Evolutionary conservation across 495 filamentous ascomycete species (phyloP).

Genomic region (Neurospora sp.): DNA sequence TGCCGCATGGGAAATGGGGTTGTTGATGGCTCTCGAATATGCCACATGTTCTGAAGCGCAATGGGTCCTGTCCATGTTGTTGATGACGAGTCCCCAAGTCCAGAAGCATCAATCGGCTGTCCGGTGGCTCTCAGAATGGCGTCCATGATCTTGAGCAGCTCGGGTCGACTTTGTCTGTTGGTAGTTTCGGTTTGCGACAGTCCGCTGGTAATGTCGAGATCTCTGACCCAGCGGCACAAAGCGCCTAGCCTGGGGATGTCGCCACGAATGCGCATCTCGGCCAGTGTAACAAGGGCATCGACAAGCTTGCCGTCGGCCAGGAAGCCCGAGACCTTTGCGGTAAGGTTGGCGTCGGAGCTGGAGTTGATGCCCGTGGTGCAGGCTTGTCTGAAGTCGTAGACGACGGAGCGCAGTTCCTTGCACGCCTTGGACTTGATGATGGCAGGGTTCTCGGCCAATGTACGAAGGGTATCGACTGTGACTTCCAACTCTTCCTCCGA

Average conservation of each 20-base stretch:
- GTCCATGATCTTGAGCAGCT: constrained; percentile 31
- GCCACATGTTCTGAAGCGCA: constrained; percentile 24
- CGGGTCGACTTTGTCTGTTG: background rate
- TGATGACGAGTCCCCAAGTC: constrained; percentile 1
- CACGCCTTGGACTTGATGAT: constrained; percentile 37
- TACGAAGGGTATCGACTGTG: constrained; percentile 32
- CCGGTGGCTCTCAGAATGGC: constrained; percentile 32
- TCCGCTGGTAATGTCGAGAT: constrained; percentile 38
- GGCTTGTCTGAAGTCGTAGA: constrained; percentile 36
- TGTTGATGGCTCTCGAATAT: constrained; percentile 14
- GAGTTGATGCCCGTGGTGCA: constrained; percentile 36
- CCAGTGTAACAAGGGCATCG: constrained; percentile 32
- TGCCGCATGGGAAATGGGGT: background rate
- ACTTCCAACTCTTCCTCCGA: constrained; percentile 37
- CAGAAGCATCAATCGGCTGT: constrained; percentile 21
- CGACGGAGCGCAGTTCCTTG: constrained; percentile 35
- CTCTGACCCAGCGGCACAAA: constrained; percentile 40
- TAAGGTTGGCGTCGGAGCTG: constrained; percentile 25
- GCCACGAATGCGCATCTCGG: constrained; percentile 36
- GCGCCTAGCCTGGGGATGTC: constrained; percentile 36
- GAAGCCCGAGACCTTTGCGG: constrained; percentile 31
- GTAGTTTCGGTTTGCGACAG: constrained; percentile 13
- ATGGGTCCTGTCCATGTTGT: constrained; percentile 12
- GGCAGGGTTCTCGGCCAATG: constrained; percentile 28
- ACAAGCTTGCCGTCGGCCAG: constrained; percentile 33